phyloP scores from a whole-genome alignment of 2,329 filamentous ascomycete genomes.

The Botrytis tulipae region DNA sequence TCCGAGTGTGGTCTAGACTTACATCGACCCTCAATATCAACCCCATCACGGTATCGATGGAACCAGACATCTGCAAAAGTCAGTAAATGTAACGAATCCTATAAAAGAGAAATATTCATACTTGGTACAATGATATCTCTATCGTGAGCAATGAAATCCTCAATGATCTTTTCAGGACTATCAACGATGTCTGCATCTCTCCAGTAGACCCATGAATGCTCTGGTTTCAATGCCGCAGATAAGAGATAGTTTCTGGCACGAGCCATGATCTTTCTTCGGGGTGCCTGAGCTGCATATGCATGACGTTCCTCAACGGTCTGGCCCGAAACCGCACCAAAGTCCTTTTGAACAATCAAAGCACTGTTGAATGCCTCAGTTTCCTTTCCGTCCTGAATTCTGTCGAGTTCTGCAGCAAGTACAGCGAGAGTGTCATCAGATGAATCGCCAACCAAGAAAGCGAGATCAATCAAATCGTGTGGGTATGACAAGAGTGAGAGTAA shows the following conservation, averaged over 20 bases:
- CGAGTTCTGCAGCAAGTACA: constrained; percentile 79
- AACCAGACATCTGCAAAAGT: constrained; percentile 82
- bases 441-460: constrained; percentile 92
- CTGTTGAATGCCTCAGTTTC: constrained; percentile 77
- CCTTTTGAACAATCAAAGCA: constrained; percentile 82
- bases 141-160: constrained; percentile 94
- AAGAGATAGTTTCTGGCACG: constrained; percentile 90
- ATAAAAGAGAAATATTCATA: constrained; percentile 49
- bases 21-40: constrained; percentile 96
- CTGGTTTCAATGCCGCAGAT: constrained; percentile 77
- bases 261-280: constrained; percentile 86
- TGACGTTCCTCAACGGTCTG: constrained; percentile 83
- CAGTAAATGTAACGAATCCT: constrained; percentile 28
- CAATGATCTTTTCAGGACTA: constrained; percentile 80
- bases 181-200: constrained; percentile 95
- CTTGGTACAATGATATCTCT: constrained; percentile 91
- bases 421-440: constrained; percentile 87
- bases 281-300: constrained; percentile 81
- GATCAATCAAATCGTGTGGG: constrained; percentile 90
- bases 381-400: constrained; percentile 78
- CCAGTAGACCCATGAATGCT: constrained; percentile 99
- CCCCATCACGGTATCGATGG: constrained; percentile 71
- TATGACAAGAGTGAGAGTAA: constrained; percentile 87
- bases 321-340: constrained; percentile 64
- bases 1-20: constrained; percentile 44